Evolutionary conservation across 768 basidiomycete species (phyloP).

Genomic region (Royoungia palumana): DNA sequence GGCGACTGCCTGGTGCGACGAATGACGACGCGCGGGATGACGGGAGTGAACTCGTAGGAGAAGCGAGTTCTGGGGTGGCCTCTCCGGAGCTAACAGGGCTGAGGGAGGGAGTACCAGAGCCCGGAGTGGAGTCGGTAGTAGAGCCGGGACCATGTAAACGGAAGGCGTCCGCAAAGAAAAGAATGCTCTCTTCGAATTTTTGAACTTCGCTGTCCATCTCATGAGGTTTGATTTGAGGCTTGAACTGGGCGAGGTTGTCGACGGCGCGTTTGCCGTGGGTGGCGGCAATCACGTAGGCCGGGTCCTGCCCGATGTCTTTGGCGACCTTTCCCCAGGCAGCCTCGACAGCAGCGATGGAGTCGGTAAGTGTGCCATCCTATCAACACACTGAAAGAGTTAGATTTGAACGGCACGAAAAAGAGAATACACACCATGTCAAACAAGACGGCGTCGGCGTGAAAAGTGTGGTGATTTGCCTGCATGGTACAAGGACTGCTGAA

Average conservation of each 20-base stretch:
- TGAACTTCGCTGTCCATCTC: slow-evolving; percentile 58
- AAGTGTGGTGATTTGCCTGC: slow-evolving; percentile 30
- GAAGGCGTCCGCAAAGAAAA: slow-evolving; percentile 64
- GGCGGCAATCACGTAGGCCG: slow-evolving; percentile 62
- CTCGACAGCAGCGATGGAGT: slow-evolving; percentile 71
- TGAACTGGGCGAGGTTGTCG: slow-evolving; percentile 66
- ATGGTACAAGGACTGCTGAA: slow-evolving; percentile 11
- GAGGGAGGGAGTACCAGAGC: slow-evolving; percentile 1
- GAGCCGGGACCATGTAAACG: slow-evolving; percentile 41
- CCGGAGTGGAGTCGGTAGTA: slow-evolving; percentile 19
- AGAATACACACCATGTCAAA: slow-evolving; percentile 59
- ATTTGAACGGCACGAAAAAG: slow-evolving; percentile 3
- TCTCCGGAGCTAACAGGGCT: slow-evolving; percentile 31
- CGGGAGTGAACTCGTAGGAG: slow-evolving; percentile 38
- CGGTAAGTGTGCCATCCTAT: slow-evolving; percentile 69
- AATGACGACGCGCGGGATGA: slow-evolving; percentile 45
- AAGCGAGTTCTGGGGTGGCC: slow-evolving; percentile 41
- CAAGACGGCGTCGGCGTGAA: slow-evolving; percentile 56
- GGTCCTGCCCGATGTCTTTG: slow-evolving; percentile 63
- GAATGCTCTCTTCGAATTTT: slow-evolving; percentile 63
- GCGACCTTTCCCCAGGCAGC: slow-evolving; percentile 76
- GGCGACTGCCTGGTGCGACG: slow-evolving; percentile 33
- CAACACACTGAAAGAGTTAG: slow-evolving; percentile 26
- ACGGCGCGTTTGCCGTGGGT: slow-evolving; percentile 79
- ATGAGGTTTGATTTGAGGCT: slow-evolving; percentile 50